These are phyloP conservation scores for Macrophomina tecta DNA, from an alignment of 2,329 filamentous ascomycete genomes.

Conservation along the genomic window DNA sequence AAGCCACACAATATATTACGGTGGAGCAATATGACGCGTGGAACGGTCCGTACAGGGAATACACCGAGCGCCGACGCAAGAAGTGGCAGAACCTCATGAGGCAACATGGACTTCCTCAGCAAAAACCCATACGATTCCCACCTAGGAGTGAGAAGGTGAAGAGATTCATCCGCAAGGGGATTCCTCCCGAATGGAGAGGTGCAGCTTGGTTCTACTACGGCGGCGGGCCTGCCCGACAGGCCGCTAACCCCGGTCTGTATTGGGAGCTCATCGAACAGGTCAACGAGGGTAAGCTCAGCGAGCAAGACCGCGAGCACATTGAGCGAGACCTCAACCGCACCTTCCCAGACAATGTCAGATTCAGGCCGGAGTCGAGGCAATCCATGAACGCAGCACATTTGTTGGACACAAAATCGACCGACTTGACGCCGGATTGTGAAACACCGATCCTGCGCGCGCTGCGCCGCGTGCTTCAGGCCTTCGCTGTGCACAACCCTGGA, in stretches of 20 bases:
- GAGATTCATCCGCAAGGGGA: slow-evolving; percentile 88
- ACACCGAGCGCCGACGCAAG: slow-evolving; percentile 73
- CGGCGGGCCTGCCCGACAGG: slow-evolving; percentile 79
- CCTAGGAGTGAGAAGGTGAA: slow-evolving; percentile 82
- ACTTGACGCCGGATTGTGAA: slow-evolving; percentile 53
- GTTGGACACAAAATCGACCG: slow-evolving; percentile 25
- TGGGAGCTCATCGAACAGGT: slow-evolving; percentile 70
- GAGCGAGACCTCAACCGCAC: slow-evolving; percentile 93
- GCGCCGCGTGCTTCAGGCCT: slow-evolving; percentile 84
- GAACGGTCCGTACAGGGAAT: slow-evolving; percentile 76
- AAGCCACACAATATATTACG: slow-evolving; percentile 79
- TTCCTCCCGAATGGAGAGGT: slow-evolving; percentile 92
- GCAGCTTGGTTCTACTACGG: slow-evolving; percentile 97
- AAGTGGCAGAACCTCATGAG: slow-evolving; percentile 85
- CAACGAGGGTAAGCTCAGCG: slow-evolving; percentile 66
- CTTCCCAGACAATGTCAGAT: slow-evolving; percentile 91
- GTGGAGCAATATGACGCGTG: slow-evolving; percentile 81
- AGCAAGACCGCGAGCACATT: slow-evolving; percentile 85
- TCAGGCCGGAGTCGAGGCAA: slow-evolving; percentile 70
- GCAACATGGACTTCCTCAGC: slow-evolving; percentile 75
- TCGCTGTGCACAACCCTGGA: slow-evolving; percentile 85
- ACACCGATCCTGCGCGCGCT: slow-evolving; percentile 81
- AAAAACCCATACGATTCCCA: slow-evolving; percentile 78
- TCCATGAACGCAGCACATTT: slow-evolving; percentile 35
- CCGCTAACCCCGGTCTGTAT: slow-evolving; percentile 79